Evolutionary conservation across 331 rosid species (phyloP), one percentile per base, ranked within the genome.

Genomic region (Acacia concinna): DNA sequence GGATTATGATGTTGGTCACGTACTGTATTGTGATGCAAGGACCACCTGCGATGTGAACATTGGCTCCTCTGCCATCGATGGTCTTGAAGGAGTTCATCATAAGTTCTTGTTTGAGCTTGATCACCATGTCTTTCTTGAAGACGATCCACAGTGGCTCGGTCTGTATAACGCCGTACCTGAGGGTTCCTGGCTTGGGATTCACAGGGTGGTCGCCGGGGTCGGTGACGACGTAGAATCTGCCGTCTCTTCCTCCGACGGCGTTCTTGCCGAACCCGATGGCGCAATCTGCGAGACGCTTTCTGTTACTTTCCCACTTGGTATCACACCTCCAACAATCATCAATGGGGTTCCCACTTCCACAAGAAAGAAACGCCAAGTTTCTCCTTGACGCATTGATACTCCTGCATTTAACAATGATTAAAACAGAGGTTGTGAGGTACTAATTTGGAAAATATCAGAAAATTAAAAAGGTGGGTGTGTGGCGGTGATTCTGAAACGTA

Each of bases 241-340:
- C 99, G 52, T 95, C 90, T 25, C 91, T 81, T 14, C 99, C 99
- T 6, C 99, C 99, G 14, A 89, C 83, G 67, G 99, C 97, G 0
- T 83, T 80, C 75, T 93, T 95, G 0, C 99, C 98, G 35, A 93
- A 95, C 20, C 99, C 99, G 37, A 95, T 91, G 6, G 86, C 84
- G 71, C 99, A 95, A 31, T 93, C 93, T 0, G 98, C 99, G 1
- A 95, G 75, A 3, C 92, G 79, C 76, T 90, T 74, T 0, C 97
- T 76, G 76, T 95, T 95, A 60, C 82, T 89, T 49, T 75, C 92
- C 99, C 99, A 95, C 1, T 91, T 86, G 2, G 84, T 66, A 73
- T 93, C 62, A 51, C 99, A 95, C 68, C 94, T 83, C 99, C 99
- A 95, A 74, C 99, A 95, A 75, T 95, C 99, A 68, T 95, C 99